Percentiles rank a stretch among this genome's conserved stretches.
These are phyloP conservation scores for Eutypa lata DNA, from an alignment of 2,329 filamentous ascomycete genomes.

Conservation along the genomic window DNA sequence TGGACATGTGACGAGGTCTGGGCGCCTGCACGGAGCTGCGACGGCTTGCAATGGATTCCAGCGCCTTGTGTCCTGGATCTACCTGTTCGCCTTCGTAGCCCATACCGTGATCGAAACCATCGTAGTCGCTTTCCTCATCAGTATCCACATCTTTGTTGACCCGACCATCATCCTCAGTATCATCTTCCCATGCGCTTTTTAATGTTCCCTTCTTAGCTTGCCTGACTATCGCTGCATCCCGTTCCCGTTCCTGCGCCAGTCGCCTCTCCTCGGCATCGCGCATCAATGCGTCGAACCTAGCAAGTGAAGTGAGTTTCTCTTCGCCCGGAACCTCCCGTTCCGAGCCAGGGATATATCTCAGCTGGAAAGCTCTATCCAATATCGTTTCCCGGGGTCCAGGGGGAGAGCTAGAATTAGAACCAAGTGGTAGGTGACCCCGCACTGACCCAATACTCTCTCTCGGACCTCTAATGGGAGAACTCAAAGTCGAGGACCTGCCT, in stretches of 20 bases:
- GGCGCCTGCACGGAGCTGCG: conserved; percentile 30
- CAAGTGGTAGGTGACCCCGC: conserved; percentile 33
- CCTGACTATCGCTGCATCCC: conserved; percentile 25
- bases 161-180: conserved; percentile 38
- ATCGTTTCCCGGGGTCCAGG: conserved; percentile 60
- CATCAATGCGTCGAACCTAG: conserved; percentile 65
- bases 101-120: conserved; percentile 29
- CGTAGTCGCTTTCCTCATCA: conserved; percentile 37
- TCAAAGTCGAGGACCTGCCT: conserved; percentile 55
- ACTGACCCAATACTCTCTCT: conserved; percentile 53
- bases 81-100: conserved; percentile 38
- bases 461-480: conserved; percentile 49
- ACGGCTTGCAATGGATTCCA: conserved; percentile 48
- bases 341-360: conserved; percentile 60
- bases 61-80: conserved; percentile 41
- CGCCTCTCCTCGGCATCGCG: conserved; percentile 53
- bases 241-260: conserved; percentile 36
- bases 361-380: conserved; percentile 63
- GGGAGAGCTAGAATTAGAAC: conserved; percentile 46
- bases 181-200: conserved; percentile 50
- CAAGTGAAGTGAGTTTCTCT: conserved; percentile 62
- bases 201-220: conserved; percentile 23
- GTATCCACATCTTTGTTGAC: conserved; percentile 33
- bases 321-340: conserved; percentile 52
- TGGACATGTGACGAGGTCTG: conserved; percentile 31